Base-by-base conservation (phyloP, 306 rosid genomes). In the Quercus gilva region DNA sequence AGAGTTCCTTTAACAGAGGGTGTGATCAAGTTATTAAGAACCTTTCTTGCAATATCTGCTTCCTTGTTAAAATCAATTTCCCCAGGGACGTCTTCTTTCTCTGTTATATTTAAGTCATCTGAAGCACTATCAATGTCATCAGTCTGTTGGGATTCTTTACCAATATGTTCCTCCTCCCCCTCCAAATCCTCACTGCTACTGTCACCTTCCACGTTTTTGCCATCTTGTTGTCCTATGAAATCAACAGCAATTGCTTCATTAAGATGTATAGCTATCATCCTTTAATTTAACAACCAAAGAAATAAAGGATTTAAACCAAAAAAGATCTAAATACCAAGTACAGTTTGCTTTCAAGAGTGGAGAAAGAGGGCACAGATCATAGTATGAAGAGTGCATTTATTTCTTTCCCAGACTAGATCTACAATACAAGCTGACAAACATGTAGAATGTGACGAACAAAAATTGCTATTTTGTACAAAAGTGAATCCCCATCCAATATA, bases 11-110 rank as follows among this genome's bases (percentile, higher is more conserved):
- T 87, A 58, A 76, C 53, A 69, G 94, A 90, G 72, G 92, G 82
- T 45, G 85, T 9, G 43, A 93, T 87, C 81, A 95, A 84, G 82
- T 82, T 91, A 51, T 85, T 81, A 3, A 95, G 85, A 85, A 95
- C 90, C 90, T 88, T 95, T 79, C 90, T 91, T 52, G 98, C 89
- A 55, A 91, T 86, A 86, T 90, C 94, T 43, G 89, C 93, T 90
- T 95, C 99, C 88, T 84, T 79, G 17, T 90, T 94, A 87, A 93
- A 95, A 88, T 95, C 81, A 82, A 83, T 85, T 75, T 84, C 96
- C 57, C 82, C 69, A 60, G 89, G 82, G 31, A 61, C 69, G 21
- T 80, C 88, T 25, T 84, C 92, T 59, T 80, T 60, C 85, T 82
- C 88, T 25, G 58, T 13, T 43, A 74, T 33, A 68, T 69, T 74